Percentiles rank a stretch among this genome's conserved stretches.
These are phyloP conservation scores for Naganishia kalamii DNA, from an alignment of 768 basidiomycete genomes.

Conservation along the genomic window DNA sequence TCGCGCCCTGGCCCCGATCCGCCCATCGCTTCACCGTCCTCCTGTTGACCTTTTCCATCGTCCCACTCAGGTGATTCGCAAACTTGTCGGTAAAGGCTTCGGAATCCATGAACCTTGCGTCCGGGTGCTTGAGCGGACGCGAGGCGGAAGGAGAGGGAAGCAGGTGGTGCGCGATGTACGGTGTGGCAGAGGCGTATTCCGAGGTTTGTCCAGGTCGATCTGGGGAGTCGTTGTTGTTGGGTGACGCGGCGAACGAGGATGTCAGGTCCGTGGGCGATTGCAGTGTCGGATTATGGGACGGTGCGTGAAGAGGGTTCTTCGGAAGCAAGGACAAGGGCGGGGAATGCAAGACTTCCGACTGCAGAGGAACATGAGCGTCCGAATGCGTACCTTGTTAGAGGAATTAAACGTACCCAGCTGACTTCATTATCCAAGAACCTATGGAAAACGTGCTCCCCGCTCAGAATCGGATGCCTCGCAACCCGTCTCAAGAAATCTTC, in stretches of 20 bases:
- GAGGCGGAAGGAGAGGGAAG: slow-evolving; percentile 84
- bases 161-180: slow-evolving; percentile 46
- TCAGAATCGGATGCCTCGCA: slow-evolving; percentile 84
- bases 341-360: slow-evolving; percentile 89
- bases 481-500: slow-evolving; percentile 90
- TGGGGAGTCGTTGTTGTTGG: slow-evolving; percentile 1
- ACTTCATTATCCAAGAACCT: slow-evolving; percentile 92
- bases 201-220: slow-evolving; percentile 2
- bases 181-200: slow-evolving; percentile 1
- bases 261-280: slow-evolving; percentile 26
- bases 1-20: slow-evolving; percentile 80
- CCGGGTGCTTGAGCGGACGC: slow-evolving; percentile 81
- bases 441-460: slow-evolving; percentile 92
- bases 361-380: neutral
- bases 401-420: slow-evolving; percentile 60
- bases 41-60: slow-evolving; percentile 93
- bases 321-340: slow-evolving; percentile 84
- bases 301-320: slow-evolving; percentile 91
- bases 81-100: slow-evolving; percentile 95
- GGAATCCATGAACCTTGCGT: slow-evolving; percentile 91
- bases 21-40: slow-evolving; percentile 90
- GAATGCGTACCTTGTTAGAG: neutral
- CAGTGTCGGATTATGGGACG: slow-evolving; percentile 81
- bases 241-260: slow-evolving; percentile 24
- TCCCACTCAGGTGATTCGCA: slow-evolving; percentile 78